Conservation (phyloP, 768 basidiomycete genomes). For the Fomitopsis pulvina region DNA sequence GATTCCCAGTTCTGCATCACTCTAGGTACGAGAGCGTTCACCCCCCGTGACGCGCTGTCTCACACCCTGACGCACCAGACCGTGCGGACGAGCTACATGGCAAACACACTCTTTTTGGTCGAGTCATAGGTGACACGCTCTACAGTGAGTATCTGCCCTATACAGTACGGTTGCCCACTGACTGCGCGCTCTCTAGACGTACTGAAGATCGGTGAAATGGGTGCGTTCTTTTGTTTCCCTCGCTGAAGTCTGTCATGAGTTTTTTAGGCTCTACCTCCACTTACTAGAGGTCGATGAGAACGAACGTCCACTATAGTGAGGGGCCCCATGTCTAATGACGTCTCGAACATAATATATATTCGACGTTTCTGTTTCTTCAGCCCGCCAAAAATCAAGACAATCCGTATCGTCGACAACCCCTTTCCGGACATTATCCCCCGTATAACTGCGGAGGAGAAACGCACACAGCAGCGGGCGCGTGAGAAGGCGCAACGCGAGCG, state of each 20-base stretch:
- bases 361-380: conserved; percentile 30
- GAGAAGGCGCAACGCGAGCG: conserved; percentile 70
- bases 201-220: conserved; percentile 85
- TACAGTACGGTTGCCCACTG: not conserved
- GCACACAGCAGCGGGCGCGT: conserved; percentile 75
- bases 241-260: not conserved
- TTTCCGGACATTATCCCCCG: conserved; percentile 94
- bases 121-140: conserved; percentile 80
- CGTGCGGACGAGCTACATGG: conserved; percentile 89
- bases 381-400: conserved; percentile 84
- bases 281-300: conserved; percentile 68
- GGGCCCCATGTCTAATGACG: conserved; percentile 6
- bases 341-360: not conserved
- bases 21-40: conserved; percentile 45
- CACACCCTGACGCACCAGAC: conserved; percentile 36
- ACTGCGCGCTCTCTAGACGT: conserved; percentile 49
- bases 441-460: conserved; percentile 90
- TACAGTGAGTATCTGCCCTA: conserved; percentile 57
- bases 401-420: conserved; percentile 87
- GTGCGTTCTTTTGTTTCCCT: conserved; percentile 33
- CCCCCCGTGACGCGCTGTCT: not conserved
- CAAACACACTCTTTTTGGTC: conserved; percentile 94
- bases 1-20: conserved; percentile 96
- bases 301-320: conserved; percentile 78
- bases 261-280: conserved; percentile 12